Percentiles rank a stretch among this genome's conserved stretches.
Evolutionary conservation across 2,329 filamentous ascomycete genomes (phyloP).

Genomic region (Penicillium sp.): DNA sequence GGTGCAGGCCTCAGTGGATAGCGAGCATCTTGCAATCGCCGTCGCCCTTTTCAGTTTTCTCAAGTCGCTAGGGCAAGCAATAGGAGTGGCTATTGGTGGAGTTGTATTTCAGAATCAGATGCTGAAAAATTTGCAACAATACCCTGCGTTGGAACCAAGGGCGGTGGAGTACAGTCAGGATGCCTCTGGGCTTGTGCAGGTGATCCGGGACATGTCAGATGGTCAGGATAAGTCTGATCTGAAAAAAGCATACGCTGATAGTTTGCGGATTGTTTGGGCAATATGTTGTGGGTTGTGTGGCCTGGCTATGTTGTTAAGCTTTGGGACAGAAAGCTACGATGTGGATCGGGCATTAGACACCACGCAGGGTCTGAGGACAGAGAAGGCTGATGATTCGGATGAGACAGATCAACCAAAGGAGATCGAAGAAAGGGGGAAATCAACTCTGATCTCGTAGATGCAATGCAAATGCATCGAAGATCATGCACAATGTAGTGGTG

Average conservation of each 20-base stretch:
- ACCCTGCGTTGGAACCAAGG: slow-evolving; percentile 45
- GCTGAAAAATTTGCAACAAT: slow-evolving; percentile 47
- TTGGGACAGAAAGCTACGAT: too few species aligned
- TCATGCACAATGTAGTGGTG: too few species aligned
- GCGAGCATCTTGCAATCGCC: background rate
- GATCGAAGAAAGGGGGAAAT: too few species aligned
- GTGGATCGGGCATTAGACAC: too few species aligned
- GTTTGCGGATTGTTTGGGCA: slow-evolving; percentile 53
- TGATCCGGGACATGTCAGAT: slow-evolving; percentile 53
- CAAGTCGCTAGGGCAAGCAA: background rate
- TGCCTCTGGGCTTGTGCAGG: slow-evolving; percentile 55
- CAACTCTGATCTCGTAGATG: too few species aligned
- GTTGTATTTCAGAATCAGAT: slow-evolving; percentile 32
- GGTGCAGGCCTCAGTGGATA: background rate
- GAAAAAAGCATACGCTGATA: slow-evolving; percentile 51
- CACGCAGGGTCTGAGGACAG: too few species aligned
- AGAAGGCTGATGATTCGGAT: too few species aligned
- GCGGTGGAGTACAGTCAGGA: slow-evolving; percentile 52
- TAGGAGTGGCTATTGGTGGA: background rate
- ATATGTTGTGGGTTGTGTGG: slow-evolving; percentile 51
- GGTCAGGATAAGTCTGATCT: slow-evolving; percentile 39
- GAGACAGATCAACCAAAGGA: too few species aligned
- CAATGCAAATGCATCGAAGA: too few species aligned
- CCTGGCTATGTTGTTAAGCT: slow-evolving; percentile 26
- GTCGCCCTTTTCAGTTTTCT: background rate